Evolutionary conservation across 495 filamentous ascomycete species (phyloP), one percentile per base, ranked within the genome.

Genomic region (Platismatia glauca): DNA sequence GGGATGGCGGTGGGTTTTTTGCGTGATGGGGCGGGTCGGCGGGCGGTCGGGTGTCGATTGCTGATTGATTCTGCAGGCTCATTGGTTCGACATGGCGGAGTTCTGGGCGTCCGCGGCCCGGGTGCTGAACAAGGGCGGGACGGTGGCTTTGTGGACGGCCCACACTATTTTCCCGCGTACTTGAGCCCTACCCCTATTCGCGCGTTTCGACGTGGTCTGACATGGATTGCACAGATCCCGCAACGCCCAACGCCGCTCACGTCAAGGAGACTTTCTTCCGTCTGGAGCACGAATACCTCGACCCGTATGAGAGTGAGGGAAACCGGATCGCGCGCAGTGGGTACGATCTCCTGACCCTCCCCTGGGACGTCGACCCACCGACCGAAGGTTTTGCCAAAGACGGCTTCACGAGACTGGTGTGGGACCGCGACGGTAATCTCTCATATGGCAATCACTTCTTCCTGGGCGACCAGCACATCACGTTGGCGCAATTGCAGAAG

Each of bases 111-210:
- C 38, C 12, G 38, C 38, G 2, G 38, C 38, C 78, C 79, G 6
- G 79, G 80, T 7, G 84, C 82, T 16, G 7, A 39, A 39, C 7
- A 7, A 7, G 12, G 38, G 38, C 12, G 38, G 7, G 2, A 86
- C 76, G 1, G 79, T 86, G 7, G 81, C 79, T 0, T 37, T 86
- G 3, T 87, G 82, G 83, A 72, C 71, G 18, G 61, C 41, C 12
- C 50, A 16, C 6, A 3, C 3, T 15, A 2, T 39, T 39, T 66
- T 4, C 53, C 57, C 0, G 39, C 70, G 1, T 70, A 72, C 55
- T 55, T n/a, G n/a, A n/a, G 67, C 62, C 59, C 62, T 64, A 43
- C 31, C 43, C 31, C 46, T 29, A 38, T 16, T 18, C 38, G 38
- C 6, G 13, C 7, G 34, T 35, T 8, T 8, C 38, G 4, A 29